Evolutionary conservation across 495 filamentous ascomycete genomes (phyloP).

Genomic region (Melanomma pulvis-pyrius): DNA sequence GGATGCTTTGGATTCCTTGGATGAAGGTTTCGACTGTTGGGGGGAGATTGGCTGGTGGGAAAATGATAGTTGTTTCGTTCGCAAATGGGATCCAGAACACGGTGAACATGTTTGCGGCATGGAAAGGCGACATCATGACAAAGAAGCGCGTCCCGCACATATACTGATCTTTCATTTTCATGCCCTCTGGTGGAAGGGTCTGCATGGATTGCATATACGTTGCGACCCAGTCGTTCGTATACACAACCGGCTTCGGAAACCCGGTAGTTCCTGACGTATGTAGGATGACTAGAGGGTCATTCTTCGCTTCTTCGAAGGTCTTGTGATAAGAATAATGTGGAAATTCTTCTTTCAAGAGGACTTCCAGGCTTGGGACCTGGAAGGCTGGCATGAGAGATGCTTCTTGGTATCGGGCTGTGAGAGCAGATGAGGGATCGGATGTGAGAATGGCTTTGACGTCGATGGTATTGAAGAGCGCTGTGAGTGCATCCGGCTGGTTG

Average conservation of each 20-base stretch:
- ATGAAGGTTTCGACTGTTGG: neutral
- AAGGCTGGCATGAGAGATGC: neutral
- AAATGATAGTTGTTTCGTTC: neutral
- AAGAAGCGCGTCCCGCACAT: neutral
- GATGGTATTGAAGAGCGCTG: constrained; percentile 39
- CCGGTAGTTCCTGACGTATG: constrained; percentile 43
- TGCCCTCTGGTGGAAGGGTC: constrained; percentile 1
- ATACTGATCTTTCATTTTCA: neutral
- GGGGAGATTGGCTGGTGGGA: neutral
- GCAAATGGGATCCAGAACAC: neutral
- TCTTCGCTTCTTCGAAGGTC: constrained; percentile 35
- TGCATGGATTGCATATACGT: constrained; percentile 5
- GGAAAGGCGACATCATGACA: constrained; percentile 4
- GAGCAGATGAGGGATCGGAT: neutral
- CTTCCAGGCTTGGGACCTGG: neutral
- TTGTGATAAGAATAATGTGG: constrained; percentile 29
- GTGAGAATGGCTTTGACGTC: constrained; percentile 38
- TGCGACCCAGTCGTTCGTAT: constrained; percentile 5
- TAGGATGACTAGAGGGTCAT: constrained; percentile 39
- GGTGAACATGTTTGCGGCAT: neutral
- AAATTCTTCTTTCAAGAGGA: neutral
- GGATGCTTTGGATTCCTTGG: neutral
- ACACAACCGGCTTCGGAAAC: constrained; percentile 34
- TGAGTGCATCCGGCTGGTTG: constrained; percentile 43
- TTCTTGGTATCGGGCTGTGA: neutral